Percentiles rank a stretch among this genome's conserved stretches.
These are phyloP conservation scores for Erodium maritimum DNA, from an alignment of 345 rosid species.

Conservation along the genomic window DNA sequence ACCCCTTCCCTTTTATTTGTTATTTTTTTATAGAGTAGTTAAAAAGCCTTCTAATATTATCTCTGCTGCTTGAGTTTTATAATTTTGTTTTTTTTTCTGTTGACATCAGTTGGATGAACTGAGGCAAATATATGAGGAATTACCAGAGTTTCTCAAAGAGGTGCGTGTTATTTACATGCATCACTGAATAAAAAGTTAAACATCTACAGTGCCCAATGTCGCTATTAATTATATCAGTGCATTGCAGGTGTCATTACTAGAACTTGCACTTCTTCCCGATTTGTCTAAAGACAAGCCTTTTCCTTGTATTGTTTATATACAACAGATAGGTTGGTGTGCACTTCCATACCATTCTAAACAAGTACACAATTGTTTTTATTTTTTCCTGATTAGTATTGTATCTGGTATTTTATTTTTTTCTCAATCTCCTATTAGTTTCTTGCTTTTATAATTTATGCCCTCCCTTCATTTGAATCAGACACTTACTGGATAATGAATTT, in stretches of 20 bases:
- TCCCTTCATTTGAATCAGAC: neutral
- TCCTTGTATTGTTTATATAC: slow-evolving; percentile 71
- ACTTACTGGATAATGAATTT: no score
- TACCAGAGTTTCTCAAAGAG: slow-evolving; percentile 86
- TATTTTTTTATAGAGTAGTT: neutral
- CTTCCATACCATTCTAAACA: neutral
- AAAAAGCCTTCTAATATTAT: neutral
- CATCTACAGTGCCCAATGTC: slow-evolving; percentile 1
- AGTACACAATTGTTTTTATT: neutral
- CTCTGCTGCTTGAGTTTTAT: neutral
- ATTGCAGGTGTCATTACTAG: slow-evolving; percentile 61
- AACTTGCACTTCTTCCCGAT: slow-evolving; percentile 58
- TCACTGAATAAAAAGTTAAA: slow-evolving; percentile 6
- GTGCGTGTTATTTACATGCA: slow-evolving; percentile 25
- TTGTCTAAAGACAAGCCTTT: slow-evolving; percentile 32
- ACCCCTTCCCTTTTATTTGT: no score
- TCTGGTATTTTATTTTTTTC: neutral
- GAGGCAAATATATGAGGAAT: slow-evolving; percentile 84
- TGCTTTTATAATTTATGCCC: neutral
- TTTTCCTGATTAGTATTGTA: neutral
- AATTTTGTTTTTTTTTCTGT: slow-evolving; percentile 3
- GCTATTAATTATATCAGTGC: slow-evolving; percentile 11
- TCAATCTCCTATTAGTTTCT: neutral
- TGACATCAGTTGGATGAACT: slow-evolving; percentile 72
- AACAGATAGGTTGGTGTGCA: slow-evolving; percentile 66